Evolutionary conservation across 2,329 filamentous ascomycete genomes (phyloP).

Genomic region (Gremmenia infestans): DNA sequence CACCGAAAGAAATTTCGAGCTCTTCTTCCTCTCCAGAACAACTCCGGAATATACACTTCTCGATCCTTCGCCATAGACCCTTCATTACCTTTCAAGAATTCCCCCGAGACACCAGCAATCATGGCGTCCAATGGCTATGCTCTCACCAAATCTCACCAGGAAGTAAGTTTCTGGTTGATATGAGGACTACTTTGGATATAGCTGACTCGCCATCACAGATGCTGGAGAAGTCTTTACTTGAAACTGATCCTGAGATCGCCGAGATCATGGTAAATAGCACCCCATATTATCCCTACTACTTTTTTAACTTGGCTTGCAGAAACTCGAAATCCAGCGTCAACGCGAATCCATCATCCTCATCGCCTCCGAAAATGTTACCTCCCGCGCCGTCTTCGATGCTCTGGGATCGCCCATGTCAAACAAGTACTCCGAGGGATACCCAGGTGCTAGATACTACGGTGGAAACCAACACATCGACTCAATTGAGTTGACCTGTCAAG

Average conservation of each 20-base stretch:
- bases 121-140: constrained; percentile 45
- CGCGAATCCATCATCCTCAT: constrained; percentile 98
- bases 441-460: constrained; percentile 96
- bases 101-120: constrained; percentile 1
- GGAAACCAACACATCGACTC: constrained; percentile 98
- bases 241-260: constrained; percentile 90
- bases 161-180: constrained; percentile 42
- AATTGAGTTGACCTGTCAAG: constrained; percentile 93
- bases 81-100: too few species aligned
- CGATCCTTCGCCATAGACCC: too few species aligned
- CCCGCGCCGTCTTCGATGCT: constrained; percentile 94
- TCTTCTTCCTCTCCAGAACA: too few species aligned
- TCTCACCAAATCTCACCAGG: constrained; percentile 60
- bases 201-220: constrained; percentile 55
- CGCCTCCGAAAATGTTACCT: constrained; percentile 98
- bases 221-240: constrained; percentile 90
- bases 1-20: too few species aligned
- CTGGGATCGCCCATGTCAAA: constrained; percentile 94
- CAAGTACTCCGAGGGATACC: constrained; percentile 99
- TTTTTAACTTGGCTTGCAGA: constrained; percentile 43
- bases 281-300: not conserved
- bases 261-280: constrained; percentile 77
- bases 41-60: too few species aligned
- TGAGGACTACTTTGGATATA: constrained; percentile 8
- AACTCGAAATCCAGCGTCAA: constrained; percentile 92